Evolutionary conservation across 2,329 filamentous ascomycete genomes (phyloP).

Genomic region (Trichoderma afroharzianum): DNA sequence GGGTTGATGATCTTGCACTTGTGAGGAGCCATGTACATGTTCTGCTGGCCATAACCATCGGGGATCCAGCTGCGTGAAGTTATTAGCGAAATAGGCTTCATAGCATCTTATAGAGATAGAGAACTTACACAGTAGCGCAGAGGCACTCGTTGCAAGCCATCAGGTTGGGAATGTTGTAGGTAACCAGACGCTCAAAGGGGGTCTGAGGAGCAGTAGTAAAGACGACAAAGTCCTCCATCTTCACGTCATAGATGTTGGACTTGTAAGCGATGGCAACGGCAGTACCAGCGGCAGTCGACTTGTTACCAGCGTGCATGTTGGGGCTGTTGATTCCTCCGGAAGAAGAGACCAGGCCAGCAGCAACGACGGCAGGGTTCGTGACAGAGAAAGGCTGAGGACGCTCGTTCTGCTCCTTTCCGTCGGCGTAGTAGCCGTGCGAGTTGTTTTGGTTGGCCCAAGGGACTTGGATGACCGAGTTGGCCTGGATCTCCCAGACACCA

Average conservation of each 20-base stretch:
- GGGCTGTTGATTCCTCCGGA: conserved; percentile 2
- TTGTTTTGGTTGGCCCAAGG: conserved; percentile 1
- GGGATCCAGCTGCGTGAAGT: neutral
- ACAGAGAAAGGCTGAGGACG: neutral
- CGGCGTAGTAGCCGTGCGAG: neutral
- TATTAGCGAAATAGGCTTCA: neutral
- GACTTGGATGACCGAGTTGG: neutral
- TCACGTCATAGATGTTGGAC: conserved; percentile 4
- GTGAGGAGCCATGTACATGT: conserved; percentile 5
- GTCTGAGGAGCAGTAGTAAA: neutral
- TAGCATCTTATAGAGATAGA: neutral
- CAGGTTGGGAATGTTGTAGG: neutral
- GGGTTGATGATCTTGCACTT: conserved; percentile 1
- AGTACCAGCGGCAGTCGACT: neutral
- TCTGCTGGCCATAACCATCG: neutral
- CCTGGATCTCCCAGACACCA: neutral
- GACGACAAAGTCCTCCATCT: conserved; percentile 5
- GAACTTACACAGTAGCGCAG: conserved; percentile 1
- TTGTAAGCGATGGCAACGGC: conserved; percentile 7
- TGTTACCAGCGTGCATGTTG: neutral
- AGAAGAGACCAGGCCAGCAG: neutral
- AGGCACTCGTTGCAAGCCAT: conserved; percentile 1
- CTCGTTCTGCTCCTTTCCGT: conserved; percentile 3
- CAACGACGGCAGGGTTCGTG: neutral
- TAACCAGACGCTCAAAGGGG: neutral